Evolutionary conservation across 2,329 filamentous ascomycete species (phyloP).

Genomic region (Fusarium chlamydosporum): DNA sequence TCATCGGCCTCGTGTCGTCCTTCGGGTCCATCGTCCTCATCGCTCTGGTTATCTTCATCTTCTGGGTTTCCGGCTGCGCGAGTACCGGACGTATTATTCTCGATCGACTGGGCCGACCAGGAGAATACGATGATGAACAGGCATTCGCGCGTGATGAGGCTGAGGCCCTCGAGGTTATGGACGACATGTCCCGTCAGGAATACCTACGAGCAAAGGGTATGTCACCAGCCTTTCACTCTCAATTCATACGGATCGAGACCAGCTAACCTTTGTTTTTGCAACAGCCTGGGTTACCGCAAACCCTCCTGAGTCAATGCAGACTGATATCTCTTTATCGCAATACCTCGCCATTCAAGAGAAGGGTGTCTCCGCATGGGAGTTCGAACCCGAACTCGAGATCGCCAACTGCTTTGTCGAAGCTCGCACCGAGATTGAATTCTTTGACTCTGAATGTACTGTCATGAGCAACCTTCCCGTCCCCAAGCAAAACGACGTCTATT

Average conservation of each 20-base stretch:
- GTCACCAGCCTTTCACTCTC: conserved; percentile 35
- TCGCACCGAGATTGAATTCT: conserved; percentile 98
- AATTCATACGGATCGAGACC: not conserved
- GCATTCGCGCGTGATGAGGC: conserved; percentile 94
- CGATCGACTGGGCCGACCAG: conserved; percentile 91
- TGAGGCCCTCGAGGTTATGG: conserved; percentile 94
- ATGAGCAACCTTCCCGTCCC: conserved; percentile 97
- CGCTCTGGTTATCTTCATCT: conserved; percentile 89
- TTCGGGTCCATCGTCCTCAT: conserved; percentile 92
- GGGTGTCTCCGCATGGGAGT: conserved; percentile 99
- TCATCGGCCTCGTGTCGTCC: conserved; percentile 94
- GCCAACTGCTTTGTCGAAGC: conserved; percentile 98
- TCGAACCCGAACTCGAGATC: conserved; percentile 98
- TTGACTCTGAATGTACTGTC: conserved; percentile 96
- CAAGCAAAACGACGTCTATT: conserved; percentile 99
- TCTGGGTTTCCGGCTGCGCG: conserved; percentile 79
- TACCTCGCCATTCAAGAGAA: conserved; percentile 99
- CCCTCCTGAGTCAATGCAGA: conserved; percentile 93
- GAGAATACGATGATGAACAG: conserved; percentile 98
- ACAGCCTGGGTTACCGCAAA: conserved; percentile 94
- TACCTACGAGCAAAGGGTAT: conserved; percentile 96
- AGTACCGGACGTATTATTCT: conserved; percentile 89
- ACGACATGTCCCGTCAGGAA: conserved; percentile 89
- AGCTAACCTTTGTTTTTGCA: conserved; percentile 36
- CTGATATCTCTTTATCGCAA: conserved; percentile 97